Evolutionary conservation across 129 eudicot species (phyloP).

Genomic region (Escallonia herrerae): DNA sequence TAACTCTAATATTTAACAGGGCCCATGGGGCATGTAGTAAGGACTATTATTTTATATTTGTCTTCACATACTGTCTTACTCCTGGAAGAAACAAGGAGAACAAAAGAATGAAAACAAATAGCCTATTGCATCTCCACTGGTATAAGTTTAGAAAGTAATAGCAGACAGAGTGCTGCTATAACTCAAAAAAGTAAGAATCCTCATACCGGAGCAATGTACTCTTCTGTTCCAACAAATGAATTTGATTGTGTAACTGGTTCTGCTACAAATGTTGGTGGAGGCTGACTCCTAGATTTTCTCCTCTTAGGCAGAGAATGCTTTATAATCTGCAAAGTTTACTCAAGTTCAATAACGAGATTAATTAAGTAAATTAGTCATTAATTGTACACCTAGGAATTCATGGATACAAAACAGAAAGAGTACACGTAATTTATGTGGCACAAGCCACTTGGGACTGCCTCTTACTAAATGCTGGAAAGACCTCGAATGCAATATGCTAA

Average conservation of each 20-base stretch:
- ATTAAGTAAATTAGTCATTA: neutral
- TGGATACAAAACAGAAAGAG: neutral
- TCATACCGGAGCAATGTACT: conserved; percentile 96
- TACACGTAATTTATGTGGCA: neutral
- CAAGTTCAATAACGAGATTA: neutral
- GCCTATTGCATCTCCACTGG: no score
- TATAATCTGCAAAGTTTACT: conserved; percentile 46
- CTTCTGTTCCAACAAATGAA: conserved; percentile 98
- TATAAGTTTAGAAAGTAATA: no score
- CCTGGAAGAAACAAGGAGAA: no score
- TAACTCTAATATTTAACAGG: no score
- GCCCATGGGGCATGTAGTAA: no score
- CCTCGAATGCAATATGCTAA: no score
- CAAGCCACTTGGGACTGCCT: neutral
- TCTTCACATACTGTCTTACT: no score
- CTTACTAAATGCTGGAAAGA: no score
- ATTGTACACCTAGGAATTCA: no score
- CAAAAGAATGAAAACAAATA: no score
- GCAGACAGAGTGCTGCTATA: no score
- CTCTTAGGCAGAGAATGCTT: conserved; percentile 60
- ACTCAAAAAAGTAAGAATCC: neutral
- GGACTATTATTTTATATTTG: no score
- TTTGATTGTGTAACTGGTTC: conserved; percentile 86
- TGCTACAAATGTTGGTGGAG: conserved; percentile 82
- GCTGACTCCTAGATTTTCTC: conserved; percentile 62